Percentiles rank a stretch among this genome's conserved stretches.
Evolutionary conservation across 2,329 filamentous ascomycete genomes (phyloP).

Genomic region (Plenodomus tracheiphilus): DNA sequence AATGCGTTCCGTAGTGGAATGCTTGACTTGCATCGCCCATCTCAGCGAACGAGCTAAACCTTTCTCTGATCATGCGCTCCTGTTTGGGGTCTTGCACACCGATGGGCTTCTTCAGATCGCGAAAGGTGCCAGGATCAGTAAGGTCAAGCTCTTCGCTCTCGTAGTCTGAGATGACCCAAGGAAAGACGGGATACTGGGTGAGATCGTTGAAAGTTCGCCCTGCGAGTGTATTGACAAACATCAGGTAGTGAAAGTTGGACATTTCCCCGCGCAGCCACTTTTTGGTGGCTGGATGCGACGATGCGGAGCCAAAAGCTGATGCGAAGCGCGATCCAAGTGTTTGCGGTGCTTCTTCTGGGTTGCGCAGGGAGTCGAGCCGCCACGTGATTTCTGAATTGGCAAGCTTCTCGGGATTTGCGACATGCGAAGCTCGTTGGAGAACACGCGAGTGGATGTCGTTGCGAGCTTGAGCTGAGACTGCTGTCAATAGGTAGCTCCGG

Average conservation of each 20-base stretch:
- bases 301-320: constrained; percentile 83
- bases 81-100: constrained; percentile 80
- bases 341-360: constrained; percentile 64
- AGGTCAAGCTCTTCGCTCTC: constrained; percentile 91
- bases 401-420: constrained; percentile 68
- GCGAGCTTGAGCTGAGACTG: constrained; percentile 71
- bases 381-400: constrained; percentile 85
- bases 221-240: constrained; percentile 97
- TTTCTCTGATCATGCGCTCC: constrained; percentile 77
- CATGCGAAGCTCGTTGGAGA: constrained; percentile 77
- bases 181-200: constrained; percentile 97
- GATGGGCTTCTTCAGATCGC: constrained; percentile 94
- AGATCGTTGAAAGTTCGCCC: constrained; percentile 97
- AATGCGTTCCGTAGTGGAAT: constrained; percentile 98
- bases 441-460: constrained; percentile 83
- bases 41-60: constrained; percentile 85
- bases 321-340: constrained; percentile 85
- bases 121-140: constrained; percentile 79
- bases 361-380: constrained; percentile 83
- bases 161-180: constrained; percentile 96
- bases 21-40: constrained; percentile 79
- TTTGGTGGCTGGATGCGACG: constrained; percentile 81
- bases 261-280: constrained; percentile 94
- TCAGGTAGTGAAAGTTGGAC: constrained; percentile 98
- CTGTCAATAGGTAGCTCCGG: constrained; percentile 88